Base-by-base conservation (phyloP, 1,284 basidiomycete species). In the Mycosarcoma mackinlayi region DNA sequence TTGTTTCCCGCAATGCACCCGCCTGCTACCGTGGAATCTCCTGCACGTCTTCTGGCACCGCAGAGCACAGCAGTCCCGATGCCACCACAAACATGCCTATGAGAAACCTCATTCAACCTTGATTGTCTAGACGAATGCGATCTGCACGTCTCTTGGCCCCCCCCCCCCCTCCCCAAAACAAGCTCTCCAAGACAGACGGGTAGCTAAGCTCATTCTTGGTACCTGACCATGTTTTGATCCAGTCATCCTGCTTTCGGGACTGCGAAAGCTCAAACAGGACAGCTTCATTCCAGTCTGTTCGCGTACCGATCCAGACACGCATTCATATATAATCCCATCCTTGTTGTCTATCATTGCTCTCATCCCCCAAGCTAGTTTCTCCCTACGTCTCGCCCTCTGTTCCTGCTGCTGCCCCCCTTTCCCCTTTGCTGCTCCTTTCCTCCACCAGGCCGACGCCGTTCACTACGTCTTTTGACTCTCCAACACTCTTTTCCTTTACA, bases 101-200 rank as follows among this genome's bases (percentile, higher is more conserved):
- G 66, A 55, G 60, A 59, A 53, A 59, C 44, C 42, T 69, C 51
- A 51, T 35, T 56, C 66, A 69, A 69, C 66, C 51, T 63, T 52
- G 66, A 56, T 51, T 63, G 45, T 35, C 46, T 52, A 52, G 47
- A 44, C 66, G 65, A 68, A 57, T 51, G 39, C 57, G 39, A 49
- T 35, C 48, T 45, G 34, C 39, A 18, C 7, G 3, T 21, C 27
- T 42, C 42, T 46, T 23, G 37, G 49, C 10, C 45, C 39, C 23
- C n/a, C 25, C 19, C 28, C 19, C 28, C 14, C 31, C 25, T n/a
- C 25, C 23, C 46, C 52, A 51, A 55, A 50, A 50, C 47, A 63
- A 46, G 39, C 37, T 27, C 16, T 27, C 39, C 50, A 51, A 46
- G 40, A 30, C 16, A 4, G 21, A 19, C 10, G 23, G 46, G 19